Conservation (phyloP, 192 early-diverging fungal species). For the Diversispora eburnea region DNA sequence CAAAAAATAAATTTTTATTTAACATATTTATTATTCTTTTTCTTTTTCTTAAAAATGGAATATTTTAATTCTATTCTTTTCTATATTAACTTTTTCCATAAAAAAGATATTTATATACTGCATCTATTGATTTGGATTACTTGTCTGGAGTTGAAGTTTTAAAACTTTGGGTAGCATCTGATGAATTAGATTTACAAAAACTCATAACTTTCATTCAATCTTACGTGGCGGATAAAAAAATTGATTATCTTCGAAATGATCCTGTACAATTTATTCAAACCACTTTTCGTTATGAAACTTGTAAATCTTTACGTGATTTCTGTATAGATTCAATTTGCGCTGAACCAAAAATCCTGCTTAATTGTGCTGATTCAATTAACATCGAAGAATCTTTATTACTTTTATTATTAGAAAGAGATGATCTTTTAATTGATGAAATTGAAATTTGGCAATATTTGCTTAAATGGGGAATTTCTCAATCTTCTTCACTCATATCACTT, state of each 20-base stretch:
- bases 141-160: background rate
- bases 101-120: slow-evolving; percentile 22
- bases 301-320: background rate
- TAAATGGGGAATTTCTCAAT: slow-evolving; percentile 17
- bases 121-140: background rate
- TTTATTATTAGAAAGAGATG: background rate
- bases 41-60: background rate
- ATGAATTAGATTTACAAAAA: slow-evolving; percentile 22
- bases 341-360: background rate
- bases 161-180: slow-evolving; percentile 3
- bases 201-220: background rate
- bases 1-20: no score
- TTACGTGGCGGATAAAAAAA: background rate
- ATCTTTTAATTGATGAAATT: slow-evolving; percentile 13
- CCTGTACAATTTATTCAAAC: background rate
- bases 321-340: background rate
- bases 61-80: background rate
- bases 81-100: background rate
- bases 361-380: background rate
- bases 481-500: background rate
- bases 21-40: no score
- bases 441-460: slow-evolving; percentile 15
- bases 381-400: background rate
- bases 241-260: background rate
- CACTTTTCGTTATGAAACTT: background rate